Conservation (phyloP, 2,329 filamentous ascomycete species). For the Peltaster fructicola region DNA sequence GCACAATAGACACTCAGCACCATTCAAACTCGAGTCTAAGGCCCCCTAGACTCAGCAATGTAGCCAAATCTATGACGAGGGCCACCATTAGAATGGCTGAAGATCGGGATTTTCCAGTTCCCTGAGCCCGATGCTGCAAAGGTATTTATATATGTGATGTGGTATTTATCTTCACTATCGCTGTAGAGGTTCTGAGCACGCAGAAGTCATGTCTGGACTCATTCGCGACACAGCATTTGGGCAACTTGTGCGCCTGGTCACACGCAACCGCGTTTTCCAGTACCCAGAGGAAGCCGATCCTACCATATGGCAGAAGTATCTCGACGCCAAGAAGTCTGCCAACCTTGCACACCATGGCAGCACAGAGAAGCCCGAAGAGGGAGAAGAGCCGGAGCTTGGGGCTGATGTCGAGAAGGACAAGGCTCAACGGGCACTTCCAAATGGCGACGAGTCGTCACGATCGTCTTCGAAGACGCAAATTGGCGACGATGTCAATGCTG, state of each 20-base stretch:
- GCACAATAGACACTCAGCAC: too few relatives aligned
- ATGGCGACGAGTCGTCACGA: conserved; percentile 6
- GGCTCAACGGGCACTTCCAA: background rate
- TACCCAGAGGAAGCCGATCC: conserved; percentile 33
- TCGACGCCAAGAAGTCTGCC: conserved; percentile 32
- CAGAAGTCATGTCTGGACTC: conserved; percentile 6
- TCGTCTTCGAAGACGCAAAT: conserved; percentile 11
- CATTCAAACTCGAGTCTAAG: too few relatives aligned
- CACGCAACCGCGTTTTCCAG: conserved; percentile 24
- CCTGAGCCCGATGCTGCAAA: too few relatives aligned
- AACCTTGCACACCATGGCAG: conserved; percentile 30
- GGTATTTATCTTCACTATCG: too few relatives aligned
- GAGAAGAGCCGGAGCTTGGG: conserved; percentile 9
- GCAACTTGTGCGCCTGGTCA: conserved; percentile 26
- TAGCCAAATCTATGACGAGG: too few relatives aligned
- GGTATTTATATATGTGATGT: too few relatives aligned
- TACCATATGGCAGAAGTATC: conserved; percentile 30
- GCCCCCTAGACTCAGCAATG: too few relatives aligned
- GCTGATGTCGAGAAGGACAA: conserved; percentile 8
- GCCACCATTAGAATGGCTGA: too few relatives aligned
- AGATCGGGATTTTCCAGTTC: too few relatives aligned
- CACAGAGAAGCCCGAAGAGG: conserved; percentile 19
- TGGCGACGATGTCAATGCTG: conserved; percentile 18
- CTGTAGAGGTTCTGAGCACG: too few relatives aligned
- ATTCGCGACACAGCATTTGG: conserved; percentile 27